Base-by-base conservation (phyloP, 768 basidiomycete genomes). In the Agaricus blazei region DNA sequence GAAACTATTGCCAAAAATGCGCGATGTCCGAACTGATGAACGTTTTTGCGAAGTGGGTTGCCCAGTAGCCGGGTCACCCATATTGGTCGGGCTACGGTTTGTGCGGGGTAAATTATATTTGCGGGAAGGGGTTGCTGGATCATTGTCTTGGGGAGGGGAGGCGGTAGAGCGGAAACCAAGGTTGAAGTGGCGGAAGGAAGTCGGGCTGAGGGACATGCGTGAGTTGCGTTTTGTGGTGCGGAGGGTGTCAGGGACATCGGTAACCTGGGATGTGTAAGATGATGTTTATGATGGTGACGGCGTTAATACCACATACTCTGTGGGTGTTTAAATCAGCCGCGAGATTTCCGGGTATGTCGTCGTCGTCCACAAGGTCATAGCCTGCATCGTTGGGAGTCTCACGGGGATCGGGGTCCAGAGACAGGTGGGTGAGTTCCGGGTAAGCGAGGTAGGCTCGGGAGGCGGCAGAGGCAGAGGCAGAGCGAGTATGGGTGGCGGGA, bases 361-460 rank as follows among this genome's bases (percentile, higher is more conserved):
- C 72, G 64, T 80, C 78, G 50, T 79, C 73, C 47, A 80, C 67
- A 47, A 81, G 67, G 66, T 80, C 79, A 61, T 78, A 81, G 63
- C 34, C 34, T 34, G 34, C 34, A 65, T 79, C 79, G 61, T 78
- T 80, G 62, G 74, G 75, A 55, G 68, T 67, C 58, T 77, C 58
- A 19, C 72, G 63, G 40, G 63, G 60, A 51, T 45, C 57, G 52
- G 40, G 58, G 44, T 63, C 43, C 23, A 60, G 59, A 52, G 62
- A 52, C 14, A 62, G 51, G 44, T 65, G 58, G 38, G 62, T 65
- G 31, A 76, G 61, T 56, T 74, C 73, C n/a, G 74, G 72, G 59
- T 77, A 76, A 15, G 75, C 73, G 48, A 77, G 64, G 58, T 71
- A 74, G 2, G 74, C 69, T 62, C 72, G 69, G 50, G 65, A 34